Evolutionary conservation across 2,329 filamentous ascomycete genomes (phyloP), one percentile per base, ranked within the genome.

Genomic region (Pseudogymnoascus sp.): DNA sequence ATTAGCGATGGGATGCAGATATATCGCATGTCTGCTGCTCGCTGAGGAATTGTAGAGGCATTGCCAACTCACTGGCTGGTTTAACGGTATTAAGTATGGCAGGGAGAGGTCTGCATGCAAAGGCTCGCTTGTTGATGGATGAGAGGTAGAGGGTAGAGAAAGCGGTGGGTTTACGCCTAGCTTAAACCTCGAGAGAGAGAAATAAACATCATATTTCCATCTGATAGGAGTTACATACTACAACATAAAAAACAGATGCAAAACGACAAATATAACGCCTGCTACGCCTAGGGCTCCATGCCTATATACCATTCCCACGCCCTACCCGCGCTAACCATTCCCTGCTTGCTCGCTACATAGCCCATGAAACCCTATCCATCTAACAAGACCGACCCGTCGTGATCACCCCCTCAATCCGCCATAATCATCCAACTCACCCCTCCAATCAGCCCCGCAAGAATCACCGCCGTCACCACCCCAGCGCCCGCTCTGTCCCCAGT

Each of bases 391-490:
- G 29, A 31, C 29, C 3, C 21, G 5, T 26, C 7, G 3, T 26
- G 6, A 23, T 14, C 6, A 5, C 51, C 51, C 51, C 16, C n/a
- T 57, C 51, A 42, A 64, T 62, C 72, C 10, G 31, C 31, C 34
- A 70, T 34, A 40, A 69, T 72, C 73, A 77, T 76, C 71, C 73
- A 75, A 1, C 68, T 69, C 69, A 75, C 76, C 65, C 73, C 71
- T 7, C 69, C 71, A 4, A 67, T 69, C 6, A 71, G 67, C n/a
- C 68, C 64, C 0, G 72, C 61, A 2, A 74, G 57, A 18, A 72
- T 16, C 16, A 77, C 11, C 1, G 76, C 73, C 16, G 78, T 80
- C 42, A 79, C 14, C 37, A 79, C 73, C 1, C 73, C 72, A 16
- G 76, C 77, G 0, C 77, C 77, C 1, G 73, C 75, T 59, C 69